phyloP scores from a whole-genome alignment of 2,329 filamentous ascomycete species.

The Plenodomus lindquistii region DNA sequence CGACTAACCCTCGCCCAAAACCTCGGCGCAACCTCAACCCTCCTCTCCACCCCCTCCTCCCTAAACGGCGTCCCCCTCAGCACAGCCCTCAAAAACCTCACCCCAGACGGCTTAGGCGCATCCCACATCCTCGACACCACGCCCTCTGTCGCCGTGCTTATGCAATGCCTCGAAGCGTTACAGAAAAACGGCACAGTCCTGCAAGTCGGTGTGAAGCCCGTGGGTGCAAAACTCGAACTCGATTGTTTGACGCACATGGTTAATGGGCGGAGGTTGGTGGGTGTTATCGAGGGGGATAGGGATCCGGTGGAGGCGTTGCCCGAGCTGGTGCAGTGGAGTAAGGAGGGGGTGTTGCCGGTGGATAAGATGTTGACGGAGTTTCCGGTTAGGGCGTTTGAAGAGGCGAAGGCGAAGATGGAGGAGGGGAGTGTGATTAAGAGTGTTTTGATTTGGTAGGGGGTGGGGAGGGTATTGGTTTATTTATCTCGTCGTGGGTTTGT shows the following conservation, averaged over 20 bases:
- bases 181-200: conserved; percentile 18
- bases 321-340: conserved; percentile 17
- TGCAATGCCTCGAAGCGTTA: conserved; percentile 17
- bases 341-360: conserved; percentile 11
- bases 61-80: conserved; percentile 28
- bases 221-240: conserved; percentile 19
- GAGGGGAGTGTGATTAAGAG: conserved; percentile 17
- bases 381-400: conserved; percentile 8
- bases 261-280: conserved; percentile 12
- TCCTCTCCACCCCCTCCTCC: conserved; percentile 12
- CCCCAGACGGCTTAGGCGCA: conserved; percentile 10
- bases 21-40: conserved; percentile 35
- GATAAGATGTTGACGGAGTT: conserved; percentile 20
- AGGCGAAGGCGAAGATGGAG: conserved; percentile 17
- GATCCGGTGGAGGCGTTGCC: conserved; percentile 17
- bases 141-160: conserved; percentile 12
- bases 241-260: conserved; percentile 21
- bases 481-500: no score
- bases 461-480: no score
- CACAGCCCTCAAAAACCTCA: conserved; percentile 42
- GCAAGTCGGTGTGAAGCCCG: conserved; percentile 19
- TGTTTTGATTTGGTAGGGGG: conserved; percentile 12
- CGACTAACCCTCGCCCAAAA: conserved; percentile 42
- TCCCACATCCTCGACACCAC: conserved; percentile 17
- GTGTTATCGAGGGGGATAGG: conserved; percentile 19